These are phyloP conservation scores for Nitzschia sp. DNA, from an alignment of 108 stramenopile species.

Conservation along the genomic window DNA sequence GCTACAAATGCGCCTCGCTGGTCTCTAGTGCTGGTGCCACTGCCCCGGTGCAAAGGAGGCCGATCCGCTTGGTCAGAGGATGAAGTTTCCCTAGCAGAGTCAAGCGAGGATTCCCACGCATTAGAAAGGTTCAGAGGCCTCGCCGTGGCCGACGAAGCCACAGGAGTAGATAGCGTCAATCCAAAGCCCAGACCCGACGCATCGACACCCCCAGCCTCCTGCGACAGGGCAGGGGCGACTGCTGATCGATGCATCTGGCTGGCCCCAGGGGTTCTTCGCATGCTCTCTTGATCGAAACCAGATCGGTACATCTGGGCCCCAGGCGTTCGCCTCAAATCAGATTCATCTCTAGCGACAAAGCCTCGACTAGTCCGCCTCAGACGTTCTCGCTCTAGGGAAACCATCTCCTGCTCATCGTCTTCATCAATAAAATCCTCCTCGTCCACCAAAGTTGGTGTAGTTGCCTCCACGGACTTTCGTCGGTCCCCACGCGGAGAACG, in stretches of 20 bases:
- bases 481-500: background rate
- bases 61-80: background rate
- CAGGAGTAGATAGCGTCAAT: constrained; percentile 24
- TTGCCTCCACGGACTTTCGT: constrained; percentile 36
- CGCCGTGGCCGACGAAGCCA: background rate
- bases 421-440: constrained; percentile 43
- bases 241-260: constrained; percentile 38
- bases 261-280: constrained; percentile 52
- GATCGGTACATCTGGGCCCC: constrained; percentile 48
- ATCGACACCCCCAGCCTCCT: constrained; percentile 4
- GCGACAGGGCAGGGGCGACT: background rate
- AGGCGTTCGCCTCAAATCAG: constrained; percentile 38
- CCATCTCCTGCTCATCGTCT: constrained; percentile 38
- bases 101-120: background rate
- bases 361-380: constrained; percentile 4
- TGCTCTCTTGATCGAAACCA: constrained; percentile 4
- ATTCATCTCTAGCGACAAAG: constrained; percentile 18
- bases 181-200: constrained; percentile 47
- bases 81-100: background rate
- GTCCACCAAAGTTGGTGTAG: constrained; percentile 59
- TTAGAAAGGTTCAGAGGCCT: background rate
- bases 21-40: background rate
- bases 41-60: constrained; percentile 7
- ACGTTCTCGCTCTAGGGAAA: constrained; percentile 22
- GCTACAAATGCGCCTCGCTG: constrained; percentile 20